Conservation (phyloP, 129 eudicot species). For the Flaveria bidentis region DNA sequence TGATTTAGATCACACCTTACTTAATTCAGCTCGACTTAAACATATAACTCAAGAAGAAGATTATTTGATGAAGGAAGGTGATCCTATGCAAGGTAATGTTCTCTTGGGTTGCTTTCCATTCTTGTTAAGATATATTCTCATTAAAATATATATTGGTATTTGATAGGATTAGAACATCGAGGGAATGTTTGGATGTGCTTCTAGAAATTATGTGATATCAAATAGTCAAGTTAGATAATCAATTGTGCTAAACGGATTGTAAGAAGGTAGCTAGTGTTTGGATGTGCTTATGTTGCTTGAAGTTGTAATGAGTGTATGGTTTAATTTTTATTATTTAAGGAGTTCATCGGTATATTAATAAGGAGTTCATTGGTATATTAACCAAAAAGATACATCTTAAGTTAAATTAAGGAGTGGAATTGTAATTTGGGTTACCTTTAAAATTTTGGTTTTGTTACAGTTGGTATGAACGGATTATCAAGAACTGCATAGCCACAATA, state of each 20-base stretch:
- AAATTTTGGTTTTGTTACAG: not conserved
- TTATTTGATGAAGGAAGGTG: conserved; percentile 45
- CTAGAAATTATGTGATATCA: not conserved
- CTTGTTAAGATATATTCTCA: not conserved
- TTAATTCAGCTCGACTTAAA: conserved; percentile 55
- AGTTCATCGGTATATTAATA: not conserved
- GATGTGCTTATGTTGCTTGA: not conserved
- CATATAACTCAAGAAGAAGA: conserved; percentile 60
- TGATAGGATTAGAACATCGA: not conserved
- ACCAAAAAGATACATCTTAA: conserved; percentile 2
- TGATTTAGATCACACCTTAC: conserved; percentile 85
- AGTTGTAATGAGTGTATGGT: not conserved
- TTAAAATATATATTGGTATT: not conserved
- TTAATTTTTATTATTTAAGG: not conserved
- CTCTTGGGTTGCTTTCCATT: not conserved
- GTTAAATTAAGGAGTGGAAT: not conserved
- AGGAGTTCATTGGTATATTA: not conserved
- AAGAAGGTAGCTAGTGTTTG: not conserved
- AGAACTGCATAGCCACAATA: not conserved
- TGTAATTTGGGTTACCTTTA: not conserved
- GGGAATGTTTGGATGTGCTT: not conserved
- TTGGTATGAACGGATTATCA: not conserved
- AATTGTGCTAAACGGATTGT: not conserved
- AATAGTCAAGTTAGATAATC: not conserved
- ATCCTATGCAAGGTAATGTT: conserved; percentile 55